These are phyloP conservation scores for Candida sojae DNA, from an alignment of 1,139 yeast species.

Conservation along the genomic window DNA sequence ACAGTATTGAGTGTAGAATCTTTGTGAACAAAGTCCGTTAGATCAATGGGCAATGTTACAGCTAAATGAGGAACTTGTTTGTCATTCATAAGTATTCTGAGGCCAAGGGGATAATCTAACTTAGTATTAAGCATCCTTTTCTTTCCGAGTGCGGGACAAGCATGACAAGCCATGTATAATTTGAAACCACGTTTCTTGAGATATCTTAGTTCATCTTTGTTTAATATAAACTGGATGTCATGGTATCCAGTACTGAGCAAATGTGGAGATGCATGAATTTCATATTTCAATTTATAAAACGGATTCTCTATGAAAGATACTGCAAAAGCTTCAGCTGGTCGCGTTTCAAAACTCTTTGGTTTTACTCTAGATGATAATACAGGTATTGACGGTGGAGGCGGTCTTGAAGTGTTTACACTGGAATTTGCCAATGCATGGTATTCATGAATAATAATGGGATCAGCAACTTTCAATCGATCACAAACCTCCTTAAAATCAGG, in stretches of 20 bases:
- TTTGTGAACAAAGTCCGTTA: conserved; percentile 44
- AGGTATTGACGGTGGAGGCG: conserved; percentile 7
- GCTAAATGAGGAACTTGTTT: conserved; percentile 41
- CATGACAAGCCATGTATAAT: conserved; percentile 52
- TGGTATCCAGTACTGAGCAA: conserved; percentile 32
- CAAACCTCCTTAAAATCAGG: background rate
- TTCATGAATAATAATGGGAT: background rate
- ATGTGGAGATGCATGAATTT: conserved; percentile 48
- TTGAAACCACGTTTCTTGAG: conserved; percentile 22
- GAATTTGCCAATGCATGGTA: background rate
- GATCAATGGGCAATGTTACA: conserved; percentile 63
- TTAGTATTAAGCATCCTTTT: conserved; percentile 24
- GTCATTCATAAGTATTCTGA: conserved; percentile 56
- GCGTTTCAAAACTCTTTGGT: conserved; percentile 39
- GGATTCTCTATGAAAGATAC: conserved; percentile 25
- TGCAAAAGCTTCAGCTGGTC: conserved; percentile 11
- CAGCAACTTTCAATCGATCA: background rate
- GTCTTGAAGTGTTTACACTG: conserved; percentile 4
- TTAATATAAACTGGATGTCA: conserved; percentile 38
- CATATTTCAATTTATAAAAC: conserved; percentile 47
- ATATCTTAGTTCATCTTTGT: conserved; percentile 31
- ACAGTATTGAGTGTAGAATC: conserved; percentile 38
- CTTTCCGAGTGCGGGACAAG: conserved; percentile 21
- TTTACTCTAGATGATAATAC: conserved; percentile 20
- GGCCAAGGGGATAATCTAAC: conserved; percentile 59